A percentile compares a stretch with the other conserved stretches of the same genome.
Conservation (phyloP, 768 basidiomycete species). For the Gloeopeniophorella convolvens region DNA sequence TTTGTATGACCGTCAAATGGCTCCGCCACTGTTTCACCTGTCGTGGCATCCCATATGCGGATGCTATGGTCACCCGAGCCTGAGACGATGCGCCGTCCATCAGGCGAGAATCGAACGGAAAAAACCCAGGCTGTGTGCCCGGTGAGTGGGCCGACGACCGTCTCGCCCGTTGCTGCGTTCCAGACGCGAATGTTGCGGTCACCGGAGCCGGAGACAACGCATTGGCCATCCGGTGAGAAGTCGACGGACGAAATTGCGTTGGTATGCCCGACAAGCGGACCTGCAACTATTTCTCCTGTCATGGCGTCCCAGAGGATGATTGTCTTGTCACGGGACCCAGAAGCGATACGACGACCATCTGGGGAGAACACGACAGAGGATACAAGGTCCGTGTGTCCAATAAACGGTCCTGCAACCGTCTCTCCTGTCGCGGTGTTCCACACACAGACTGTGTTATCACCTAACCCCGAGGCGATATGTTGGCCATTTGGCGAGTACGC, state of each 20-base stretch:
- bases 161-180: neutral
- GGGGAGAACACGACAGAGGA: neutral
- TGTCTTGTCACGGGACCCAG: neutral
- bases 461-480: conserved; percentile 1
- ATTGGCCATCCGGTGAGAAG: conserved; percentile 1
- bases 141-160: neutral
- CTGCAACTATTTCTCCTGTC: neutral
- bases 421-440: too few species aligned
- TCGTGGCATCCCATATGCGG: neutral
- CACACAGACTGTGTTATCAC: too few species aligned
- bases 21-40: too few species aligned
- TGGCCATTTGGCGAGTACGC: conserved; percentile 12
- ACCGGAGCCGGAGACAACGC: neutral
- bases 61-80: neutral
- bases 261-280: neutral
- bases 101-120: neutral
- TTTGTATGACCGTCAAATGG: too few species aligned
- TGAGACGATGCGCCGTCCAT: neutral
- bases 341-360: conserved; percentile 25
- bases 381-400: neutral
- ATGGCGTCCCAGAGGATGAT: neutral
- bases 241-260: neutral
- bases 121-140: neutral
- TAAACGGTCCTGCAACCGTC: neutral
- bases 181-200: conserved; percentile 4